A percentile compares a stretch with the other conserved stretches of the same genome.
These are phyloP conservation scores for Carex cristatella DNA, from an alignment of 176 grass and related monocot species.

Conservation along the genomic window DNA sequence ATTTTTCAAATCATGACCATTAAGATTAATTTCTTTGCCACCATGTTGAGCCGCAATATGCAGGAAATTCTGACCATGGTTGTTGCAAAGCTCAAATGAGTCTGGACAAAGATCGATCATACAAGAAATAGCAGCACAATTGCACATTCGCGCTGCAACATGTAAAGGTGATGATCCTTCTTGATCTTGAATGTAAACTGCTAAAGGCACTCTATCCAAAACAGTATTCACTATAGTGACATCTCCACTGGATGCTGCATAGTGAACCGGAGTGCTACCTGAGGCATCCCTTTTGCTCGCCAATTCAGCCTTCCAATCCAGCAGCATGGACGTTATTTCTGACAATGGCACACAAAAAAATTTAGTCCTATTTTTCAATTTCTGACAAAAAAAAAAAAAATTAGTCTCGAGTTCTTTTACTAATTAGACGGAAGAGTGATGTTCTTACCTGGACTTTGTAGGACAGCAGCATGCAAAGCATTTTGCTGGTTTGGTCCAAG, in stretches of 20 bases:
- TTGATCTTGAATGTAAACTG: conserved; percentile 18
- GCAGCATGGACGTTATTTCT: conserved; percentile 38
- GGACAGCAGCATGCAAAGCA: conserved; percentile 20
- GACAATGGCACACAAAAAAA: background rate
- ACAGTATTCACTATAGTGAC: conserved; percentile 9
- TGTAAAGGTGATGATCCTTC: conserved; percentile 32
- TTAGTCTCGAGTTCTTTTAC: too few species aligned
- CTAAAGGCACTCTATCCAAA: background rate
- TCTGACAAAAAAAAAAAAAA: too few species aligned
- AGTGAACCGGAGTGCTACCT: conserved; percentile 31
- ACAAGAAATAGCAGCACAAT: background rate
- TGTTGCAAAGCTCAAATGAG: conserved; percentile 25
- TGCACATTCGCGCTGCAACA: conserved; percentile 24
- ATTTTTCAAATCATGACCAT: background rate
- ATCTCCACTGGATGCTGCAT: conserved; percentile 30
- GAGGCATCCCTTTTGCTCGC: background rate
- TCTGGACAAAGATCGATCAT: conserved; percentile 22
- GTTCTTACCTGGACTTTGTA: background rate
- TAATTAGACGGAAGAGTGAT: background rate
- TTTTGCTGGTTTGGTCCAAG: conserved; percentile 6
- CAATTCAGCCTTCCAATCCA: conserved; percentile 28
- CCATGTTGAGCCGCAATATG: conserved; percentile 21
- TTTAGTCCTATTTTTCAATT: background rate
- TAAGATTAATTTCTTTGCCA: background rate
- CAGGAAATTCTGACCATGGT: conserved; percentile 31